Percentiles rank a stretch among this genome's conserved stretches.
phyloP scores from a whole-genome alignment of 345 rosid species.

The Cardamine chenopodiifolia region DNA sequence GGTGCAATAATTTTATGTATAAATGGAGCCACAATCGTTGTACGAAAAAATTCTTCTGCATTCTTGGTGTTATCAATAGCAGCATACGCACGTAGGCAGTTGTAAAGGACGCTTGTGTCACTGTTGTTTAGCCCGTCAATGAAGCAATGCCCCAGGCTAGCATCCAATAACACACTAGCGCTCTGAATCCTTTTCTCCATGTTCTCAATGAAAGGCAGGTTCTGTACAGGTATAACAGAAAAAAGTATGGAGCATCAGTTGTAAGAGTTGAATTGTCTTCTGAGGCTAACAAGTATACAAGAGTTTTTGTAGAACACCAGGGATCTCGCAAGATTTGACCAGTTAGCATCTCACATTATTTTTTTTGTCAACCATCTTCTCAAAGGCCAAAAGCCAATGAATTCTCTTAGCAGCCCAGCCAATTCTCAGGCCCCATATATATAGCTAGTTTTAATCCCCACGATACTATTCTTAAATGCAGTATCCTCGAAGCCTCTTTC shows the following conservation, averaged over 20 bases:
- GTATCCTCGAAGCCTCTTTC: neutral
- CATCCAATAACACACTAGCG: constrained; percentile 83
- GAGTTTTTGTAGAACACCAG: neutral
- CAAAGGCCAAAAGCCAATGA: neutral
- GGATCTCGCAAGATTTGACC: constrained; percentile 5
- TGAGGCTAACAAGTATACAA: constrained; percentile 20
- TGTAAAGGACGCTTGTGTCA: constrained; percentile 89
- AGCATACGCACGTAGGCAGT: constrained; percentile 95
- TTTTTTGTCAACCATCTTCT: constrained; percentile 1
- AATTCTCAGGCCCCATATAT: neutral
- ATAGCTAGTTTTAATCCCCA: constrained; percentile 12
- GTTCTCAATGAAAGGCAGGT: constrained; percentile 95
- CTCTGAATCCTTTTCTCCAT: constrained; percentile 96
- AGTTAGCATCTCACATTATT: neutral
- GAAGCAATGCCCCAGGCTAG: constrained; percentile 96
- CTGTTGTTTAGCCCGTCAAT: constrained; percentile 82
- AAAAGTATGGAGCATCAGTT: constrained; percentile 53
- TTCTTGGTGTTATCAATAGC: constrained; percentile 77
- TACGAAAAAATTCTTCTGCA: constrained; percentile 89
- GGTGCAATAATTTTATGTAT: constrained; percentile 64
- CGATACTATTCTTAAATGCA: constrained; percentile 11
- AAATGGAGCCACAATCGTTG: constrained; percentile 72
- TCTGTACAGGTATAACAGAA: constrained; percentile 88
- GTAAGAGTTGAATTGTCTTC: constrained; percentile 5
- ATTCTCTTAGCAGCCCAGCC: constrained; percentile 13